Evolutionary conservation across 2,329 filamentous ascomycete genomes (phyloP).

Genomic region (Fusarium keratoplasticum): DNA sequence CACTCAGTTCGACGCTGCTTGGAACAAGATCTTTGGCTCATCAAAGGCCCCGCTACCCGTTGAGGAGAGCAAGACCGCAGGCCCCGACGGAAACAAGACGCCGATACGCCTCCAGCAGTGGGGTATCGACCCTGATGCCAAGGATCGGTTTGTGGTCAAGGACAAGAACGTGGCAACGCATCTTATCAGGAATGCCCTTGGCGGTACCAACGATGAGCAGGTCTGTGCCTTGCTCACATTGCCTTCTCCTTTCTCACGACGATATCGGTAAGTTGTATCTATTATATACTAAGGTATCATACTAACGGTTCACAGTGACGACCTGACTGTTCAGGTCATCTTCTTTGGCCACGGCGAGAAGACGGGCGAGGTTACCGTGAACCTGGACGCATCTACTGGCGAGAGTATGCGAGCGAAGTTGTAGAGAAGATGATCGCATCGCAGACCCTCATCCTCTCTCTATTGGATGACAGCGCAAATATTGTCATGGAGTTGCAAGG

Average conservation of each 20-base stretch:
- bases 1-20: conserved; percentile 77
- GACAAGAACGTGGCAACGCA: conserved; percentile 98
- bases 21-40: conserved; percentile 73
- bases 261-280: conserved; percentile 76
- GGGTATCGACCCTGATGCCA: conserved; percentile 79
- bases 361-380: conserved; percentile 83
- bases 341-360: conserved; percentile 91
- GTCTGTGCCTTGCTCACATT: conserved; percentile 91
- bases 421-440: conserved; percentile 35
- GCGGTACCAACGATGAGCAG: conserved; percentile 93
- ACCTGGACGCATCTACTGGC: conserved; percentile 83
- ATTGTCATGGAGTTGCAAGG: conserved; percentile 36
- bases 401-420: conserved; percentile 55
- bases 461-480: background rate
- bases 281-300: background rate
- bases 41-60: conserved; percentile 74
- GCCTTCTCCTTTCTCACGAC: conserved; percentile 88
- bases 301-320: conserved; percentile 71
- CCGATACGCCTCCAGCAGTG: conserved; percentile 93
- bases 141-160: conserved; percentile 89
- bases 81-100: conserved; percentile 78
- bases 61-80: conserved; percentile 68
- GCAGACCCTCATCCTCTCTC: background rate
- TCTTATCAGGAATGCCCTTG: conserved; percentile 92
- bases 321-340: conserved; percentile 96